These are phyloP conservation scores for Seiridium cupressi DNA, from an alignment of 2,329 filamentous ascomycete species.

Conservation along the genomic window DNA sequence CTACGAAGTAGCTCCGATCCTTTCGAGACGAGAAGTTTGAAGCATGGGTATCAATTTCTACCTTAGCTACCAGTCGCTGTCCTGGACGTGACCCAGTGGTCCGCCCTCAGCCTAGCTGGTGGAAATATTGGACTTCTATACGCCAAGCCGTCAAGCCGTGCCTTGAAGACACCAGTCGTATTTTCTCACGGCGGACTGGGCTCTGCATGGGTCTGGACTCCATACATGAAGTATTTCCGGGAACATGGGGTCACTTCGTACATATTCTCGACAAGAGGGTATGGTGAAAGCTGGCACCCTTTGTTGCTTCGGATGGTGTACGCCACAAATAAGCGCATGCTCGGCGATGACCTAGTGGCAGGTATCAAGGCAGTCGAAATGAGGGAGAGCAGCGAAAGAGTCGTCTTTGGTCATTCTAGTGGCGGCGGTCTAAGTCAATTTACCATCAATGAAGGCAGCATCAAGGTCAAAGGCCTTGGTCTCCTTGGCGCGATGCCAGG, in stretches of 20 bases:
- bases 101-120: slow-evolving; percentile 26
- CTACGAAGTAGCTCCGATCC: not conserved
- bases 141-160: slow-evolving; percentile 27
- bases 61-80: slow-evolving; percentile 30
- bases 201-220: slow-evolving; percentile 49
- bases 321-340: slow-evolving; percentile 36
- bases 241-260: slow-evolving; percentile 45
- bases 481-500: slow-evolving; percentile 46
- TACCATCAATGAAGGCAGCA: slow-evolving; percentile 38
- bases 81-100: slow-evolving; percentile 24
- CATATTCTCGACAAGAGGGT: slow-evolving; percentile 50
- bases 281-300: slow-evolving; percentile 51
- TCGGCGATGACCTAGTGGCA: slow-evolving; percentile 43
- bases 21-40: not conserved
- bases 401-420: slow-evolving; percentile 50
- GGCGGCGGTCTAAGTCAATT: slow-evolving; percentile 51
- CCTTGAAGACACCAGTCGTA: slow-evolving; percentile 36
- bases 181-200: slow-evolving; percentile 56
- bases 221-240: slow-evolving; percentile 49
- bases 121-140: slow-evolving; percentile 50
- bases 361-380: slow-evolving; percentile 37
- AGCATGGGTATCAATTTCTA: slow-evolving; percentile 19
- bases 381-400: slow-evolving; percentile 28
- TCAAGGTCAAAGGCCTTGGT: slow-evolving; percentile 41
- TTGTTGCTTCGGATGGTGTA: slow-evolving; percentile 47